Evolutionary conservation across 805 yeast genomes (phyloP).

Genomic region (Wickerhamiella vanderwaltii): DNA sequence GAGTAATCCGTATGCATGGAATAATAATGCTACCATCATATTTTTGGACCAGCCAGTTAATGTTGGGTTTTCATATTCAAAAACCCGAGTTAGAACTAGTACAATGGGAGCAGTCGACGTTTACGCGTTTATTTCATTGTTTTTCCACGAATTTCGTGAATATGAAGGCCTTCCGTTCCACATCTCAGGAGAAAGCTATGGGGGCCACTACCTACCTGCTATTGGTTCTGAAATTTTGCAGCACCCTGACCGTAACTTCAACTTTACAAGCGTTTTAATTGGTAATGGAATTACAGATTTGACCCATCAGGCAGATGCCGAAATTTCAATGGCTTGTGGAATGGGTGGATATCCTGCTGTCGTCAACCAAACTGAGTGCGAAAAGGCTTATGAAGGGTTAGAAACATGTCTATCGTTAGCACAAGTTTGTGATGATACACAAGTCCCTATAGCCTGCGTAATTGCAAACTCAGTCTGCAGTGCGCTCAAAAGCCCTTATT

Average conservation of each 20-base stretch:
- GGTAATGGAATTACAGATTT: slow-evolving; percentile 94
- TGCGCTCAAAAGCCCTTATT: slow-evolving; percentile 66
- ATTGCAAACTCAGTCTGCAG: slow-evolving; percentile 90
- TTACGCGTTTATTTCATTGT: slow-evolving; percentile 72
- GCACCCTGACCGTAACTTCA: slow-evolving; percentile 53
- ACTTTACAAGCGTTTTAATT: slow-evolving; percentile 69
- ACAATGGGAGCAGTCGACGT: slow-evolving; percentile 77
- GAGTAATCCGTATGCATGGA: slow-evolving; percentile 83
- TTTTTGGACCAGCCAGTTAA: slow-evolving; percentile 93
- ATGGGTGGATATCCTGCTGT: slow-evolving; percentile 73
- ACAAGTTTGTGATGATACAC: slow-evolving; percentile 62
- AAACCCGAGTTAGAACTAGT: slow-evolving; percentile 16
- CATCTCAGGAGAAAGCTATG: slow-evolving; percentile 90
- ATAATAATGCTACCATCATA: slow-evolving; percentile 79
- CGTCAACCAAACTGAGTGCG: slow-evolving; percentile 67
- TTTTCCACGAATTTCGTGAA: slow-evolving; percentile 80
- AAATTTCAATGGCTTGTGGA: slow-evolving; percentile 93
- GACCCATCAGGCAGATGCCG: slow-evolving; percentile 62
- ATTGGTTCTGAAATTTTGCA: slow-evolving; percentile 46
- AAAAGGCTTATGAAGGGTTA: slow-evolving; percentile 49
- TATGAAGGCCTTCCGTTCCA: slow-evolving; percentile 54
- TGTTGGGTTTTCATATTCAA: slow-evolving; percentile 79
- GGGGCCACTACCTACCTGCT: slow-evolving; percentile 92
- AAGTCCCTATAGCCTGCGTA: slow-evolving; percentile 72
- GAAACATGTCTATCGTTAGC: slow-evolving; percentile 71